Base-by-base conservation (phyloP, 129 eudicot genomes). In the carrot (Daucus carota) region DNA sequence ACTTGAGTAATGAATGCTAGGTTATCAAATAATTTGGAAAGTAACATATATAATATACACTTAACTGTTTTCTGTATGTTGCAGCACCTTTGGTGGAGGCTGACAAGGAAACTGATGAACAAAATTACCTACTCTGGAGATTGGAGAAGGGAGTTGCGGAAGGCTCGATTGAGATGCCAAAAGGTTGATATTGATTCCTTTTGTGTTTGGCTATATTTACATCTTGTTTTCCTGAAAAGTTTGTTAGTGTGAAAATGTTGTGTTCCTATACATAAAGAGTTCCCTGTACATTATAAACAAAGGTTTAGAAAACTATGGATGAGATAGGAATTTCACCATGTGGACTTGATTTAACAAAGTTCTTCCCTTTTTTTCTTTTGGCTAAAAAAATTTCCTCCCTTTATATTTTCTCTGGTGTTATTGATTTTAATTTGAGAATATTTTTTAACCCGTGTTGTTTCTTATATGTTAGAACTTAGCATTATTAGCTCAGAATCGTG, bases 21-120 rank as follows among this genome's bases (percentile, higher is more conserved):
- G 59, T 24, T 50, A 50, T 6, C 7, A 50, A 0, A 5, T 18
- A 50, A 50, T 50, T n/a, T n/a, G n/a, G n/a, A n/a, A n/a, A n/a
- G n/a, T n/a, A n/a, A n/a, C n/a, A n/a, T n/a, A n/a, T n/a, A n/a
- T n/a, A n/a, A n/a, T n/a, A n/a, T n/a, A n/a, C n/a, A n/a, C n/a
- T 20, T 75, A 7, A 71, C 34, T 46, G 28, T 70, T 62, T 18
- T 40, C 33, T 75, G 41, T 77, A 15, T 76, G 20, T 70, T 86
- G 84, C 92, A 91, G 97, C 99, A 52, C 97, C 96, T 6, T 81
- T 94, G 83, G 96, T 94, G 57, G 97, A 89, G 83, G 92, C 93
- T 69, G 86, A 91, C 79, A 88, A 83, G 52, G 97, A 89, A 85
- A 82, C 96, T 0, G 84, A 72, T 73, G 97, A 94, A 86, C 85